Conservation (phyloP, 2,329 filamentous ascomycete genomes). For the Sarocladiaceae sp. region DNA sequence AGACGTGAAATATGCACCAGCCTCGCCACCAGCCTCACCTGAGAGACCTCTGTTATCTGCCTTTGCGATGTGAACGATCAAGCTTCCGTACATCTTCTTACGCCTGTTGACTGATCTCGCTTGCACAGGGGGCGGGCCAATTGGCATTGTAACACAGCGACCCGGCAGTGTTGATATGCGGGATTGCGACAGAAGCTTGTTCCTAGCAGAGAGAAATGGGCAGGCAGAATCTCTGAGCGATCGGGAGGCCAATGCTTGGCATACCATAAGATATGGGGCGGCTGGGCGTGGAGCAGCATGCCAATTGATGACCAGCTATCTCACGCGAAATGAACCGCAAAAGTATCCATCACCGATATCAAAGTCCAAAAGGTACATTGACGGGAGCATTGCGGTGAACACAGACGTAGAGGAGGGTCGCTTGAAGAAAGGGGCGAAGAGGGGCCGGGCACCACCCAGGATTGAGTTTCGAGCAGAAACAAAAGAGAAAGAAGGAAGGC, state of each 20-base stretch:
- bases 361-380: too few species aligned
- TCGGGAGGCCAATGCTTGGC: constrained; percentile 4
- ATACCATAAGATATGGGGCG: neutral
- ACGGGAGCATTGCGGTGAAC: too few species aligned
- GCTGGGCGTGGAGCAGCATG: neutral
- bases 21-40: constrained; percentile 2
- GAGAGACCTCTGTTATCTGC: too few species aligned
- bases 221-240: constrained; percentile 1
- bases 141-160: too few species aligned
- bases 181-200: too few species aligned
- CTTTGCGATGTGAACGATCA: too few species aligned
- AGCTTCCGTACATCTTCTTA: too few species aligned
- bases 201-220: neutral
- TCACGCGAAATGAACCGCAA: too few species aligned
- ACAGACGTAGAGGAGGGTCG: neutral
- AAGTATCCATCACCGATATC: too few species aligned
- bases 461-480: neutral
- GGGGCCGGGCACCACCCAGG: neutral
- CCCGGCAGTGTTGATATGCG: neutral
- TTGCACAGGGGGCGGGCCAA: too few species aligned
- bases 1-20: neutral
- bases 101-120: too few species aligned
- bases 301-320: neutral
- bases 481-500: neutral
- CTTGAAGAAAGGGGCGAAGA: neutral